Conservation (phyloP, 176 grass and related monocot species). For the Juncus inflexus region DNA sequence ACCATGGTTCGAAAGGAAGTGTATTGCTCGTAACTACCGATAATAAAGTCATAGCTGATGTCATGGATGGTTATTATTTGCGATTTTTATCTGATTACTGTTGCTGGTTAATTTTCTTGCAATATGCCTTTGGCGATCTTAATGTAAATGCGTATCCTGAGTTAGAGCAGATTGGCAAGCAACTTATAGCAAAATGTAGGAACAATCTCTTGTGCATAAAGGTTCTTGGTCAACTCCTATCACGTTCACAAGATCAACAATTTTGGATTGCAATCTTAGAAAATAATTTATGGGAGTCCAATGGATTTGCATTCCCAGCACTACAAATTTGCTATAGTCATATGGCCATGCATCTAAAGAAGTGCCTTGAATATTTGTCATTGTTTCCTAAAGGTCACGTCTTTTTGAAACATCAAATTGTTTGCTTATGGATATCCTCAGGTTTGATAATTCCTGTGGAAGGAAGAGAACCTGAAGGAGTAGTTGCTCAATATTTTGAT, state of each 20-base stretch:
- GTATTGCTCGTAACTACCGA: conserved; percentile 15
- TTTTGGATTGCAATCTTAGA: background rate
- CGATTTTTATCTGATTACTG: background rate
- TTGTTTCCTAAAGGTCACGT: conserved; percentile 33
- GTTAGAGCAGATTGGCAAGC: background rate
- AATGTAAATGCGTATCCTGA: background rate
- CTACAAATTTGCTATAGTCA: background rate
- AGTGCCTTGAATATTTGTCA: conserved; percentile 27
- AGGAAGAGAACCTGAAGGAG: conserved; percentile 8
- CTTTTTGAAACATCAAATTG: conserved; percentile 3
- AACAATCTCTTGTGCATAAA: background rate
- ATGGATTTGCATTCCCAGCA: background rate
- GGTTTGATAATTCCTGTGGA: conserved; percentile 9
- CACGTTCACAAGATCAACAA: background rate
- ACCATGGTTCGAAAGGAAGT: conserved; percentile 14
- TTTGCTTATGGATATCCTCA: conserved; percentile 30
- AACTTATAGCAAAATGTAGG: conserved; percentile 1
- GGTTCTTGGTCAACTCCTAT: conserved; percentile 11
- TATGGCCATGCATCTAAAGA: conserved; percentile 22
- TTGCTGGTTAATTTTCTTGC: background rate
- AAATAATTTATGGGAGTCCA: conserved; percentile 7
- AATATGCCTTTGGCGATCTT: background rate
- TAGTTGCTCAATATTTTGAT: conserved; percentile 18
- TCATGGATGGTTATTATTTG: background rate
- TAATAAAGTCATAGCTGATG: background rate